Base-by-base conservation (phyloP, 225 moss, liverwort and hornwort species). In the Marchantia polymorpha region DNA sequence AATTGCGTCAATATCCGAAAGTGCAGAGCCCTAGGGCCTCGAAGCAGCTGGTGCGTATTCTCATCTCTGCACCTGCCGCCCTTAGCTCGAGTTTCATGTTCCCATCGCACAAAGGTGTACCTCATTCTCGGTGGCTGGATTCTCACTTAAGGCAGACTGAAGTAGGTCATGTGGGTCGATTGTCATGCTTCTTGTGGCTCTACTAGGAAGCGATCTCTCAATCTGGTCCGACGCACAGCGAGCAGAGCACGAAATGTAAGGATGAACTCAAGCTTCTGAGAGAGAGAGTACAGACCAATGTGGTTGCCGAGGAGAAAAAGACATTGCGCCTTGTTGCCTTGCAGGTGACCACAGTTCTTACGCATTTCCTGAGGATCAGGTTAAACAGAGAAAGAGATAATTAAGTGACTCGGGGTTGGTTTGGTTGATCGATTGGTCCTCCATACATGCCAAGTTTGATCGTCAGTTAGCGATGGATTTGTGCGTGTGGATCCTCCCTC, bases 251-350 rank as follows among this genome's bases (percentile, higher is more conserved):
- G 71, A 65, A 30, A 55, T 26, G 53, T 5, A 85, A 85, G 76
- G 82, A 82, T 52, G 80, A 85, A 23, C 64, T 82, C 29, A 82
- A 77, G 77, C 14, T 76, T 65, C 72, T 82, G 31, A 52, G 80
- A 59, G 82, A 85, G 73, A 85, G 65, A 65, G 50, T 85, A 12
- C 82, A 82, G 48, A 76, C 73, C n/a, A 52, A 22, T 47, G 73
- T 82, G 63, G 61, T 79, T 15, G n/a, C 77, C 3, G 82, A 82
- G 67, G 82, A 85, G 64, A 82, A 68, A 52, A 85, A 82, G 75
- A 73, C 80, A 51, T 80, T 64, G 80, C 77, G 67, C 46, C 12
- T 74, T 66, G n/a, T 82, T 17, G 79, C 80, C 48, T 51, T 80
- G 19, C 76, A 85, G 85, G 85, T 85, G 25, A 72, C 6, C 13